Evolutionary conservation across 805 yeast species (phyloP).

Genomic region (Myxozyma vanderwaltii): DNA sequence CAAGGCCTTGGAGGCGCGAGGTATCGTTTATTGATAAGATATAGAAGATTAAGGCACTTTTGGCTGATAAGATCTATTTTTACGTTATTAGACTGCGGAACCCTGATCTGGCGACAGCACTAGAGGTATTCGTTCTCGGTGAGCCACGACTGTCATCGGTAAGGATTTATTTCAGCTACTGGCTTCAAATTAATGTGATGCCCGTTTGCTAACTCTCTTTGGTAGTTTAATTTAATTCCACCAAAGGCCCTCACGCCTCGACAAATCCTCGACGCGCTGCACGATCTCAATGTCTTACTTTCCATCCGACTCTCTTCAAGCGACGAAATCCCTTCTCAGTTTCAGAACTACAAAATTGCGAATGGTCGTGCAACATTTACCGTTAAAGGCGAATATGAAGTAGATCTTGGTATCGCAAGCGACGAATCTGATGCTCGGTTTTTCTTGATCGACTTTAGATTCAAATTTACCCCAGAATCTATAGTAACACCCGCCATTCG

Average conservation of each 20-base stretch:
- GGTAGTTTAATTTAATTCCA: conserved; percentile 47
- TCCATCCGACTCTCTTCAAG: conserved; percentile 73
- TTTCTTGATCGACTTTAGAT: conserved; percentile 74
- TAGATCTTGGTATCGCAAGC: conserved; percentile 76
- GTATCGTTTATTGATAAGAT: no score
- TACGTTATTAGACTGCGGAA: conserved; percentile 59
- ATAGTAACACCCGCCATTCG: conserved; percentile 39
- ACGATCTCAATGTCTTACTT: conserved; percentile 69
- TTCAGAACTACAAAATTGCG: conserved; percentile 61
- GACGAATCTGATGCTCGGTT: conserved; percentile 65
- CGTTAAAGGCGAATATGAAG: conserved; percentile 65
- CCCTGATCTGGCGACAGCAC: conserved; percentile 83
- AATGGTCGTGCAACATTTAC: conserved; percentile 77
- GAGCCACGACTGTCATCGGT: conserved; percentile 30
- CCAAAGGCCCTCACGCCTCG: conserved; percentile 54
- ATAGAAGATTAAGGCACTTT: no score
- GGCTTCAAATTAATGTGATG: no score
- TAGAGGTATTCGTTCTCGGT: conserved; percentile 79
- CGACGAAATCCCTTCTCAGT: conserved; percentile 60
- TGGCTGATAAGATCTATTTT: neutral
- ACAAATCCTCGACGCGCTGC: conserved; percentile 61
- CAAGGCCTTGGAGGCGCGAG: conserved; percentile 83
- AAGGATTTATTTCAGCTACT: no score
- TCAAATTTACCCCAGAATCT: conserved; percentile 52
- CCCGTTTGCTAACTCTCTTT: no score